phyloP scores from a whole-genome alignment of 441 rosid genomes.

The Croton laevigatus region DNA sequence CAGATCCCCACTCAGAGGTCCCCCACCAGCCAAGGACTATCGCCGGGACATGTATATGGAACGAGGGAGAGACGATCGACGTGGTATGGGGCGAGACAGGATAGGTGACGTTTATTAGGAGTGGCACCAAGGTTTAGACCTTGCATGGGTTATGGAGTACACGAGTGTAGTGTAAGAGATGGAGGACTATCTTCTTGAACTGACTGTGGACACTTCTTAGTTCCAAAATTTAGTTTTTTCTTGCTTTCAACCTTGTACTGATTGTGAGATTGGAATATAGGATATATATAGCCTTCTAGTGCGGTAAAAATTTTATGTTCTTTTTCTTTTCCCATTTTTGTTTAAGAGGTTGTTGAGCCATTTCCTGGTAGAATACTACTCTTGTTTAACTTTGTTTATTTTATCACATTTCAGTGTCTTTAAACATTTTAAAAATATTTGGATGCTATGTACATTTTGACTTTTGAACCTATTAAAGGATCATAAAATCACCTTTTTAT shows the following conservation, averaged over 20 bases:
- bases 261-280: not conserved
- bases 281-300: not conserved
- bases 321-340: not conserved
- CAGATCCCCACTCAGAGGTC: slow-evolving; percentile 69
- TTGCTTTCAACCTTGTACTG: not conserved
- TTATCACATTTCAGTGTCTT: too few relatives aligned
- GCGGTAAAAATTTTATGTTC: not conserved
- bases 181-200: not conserved
- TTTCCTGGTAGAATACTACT: too few relatives aligned
- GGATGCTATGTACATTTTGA: too few relatives aligned
- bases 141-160: slow-evolving; percentile 14
- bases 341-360: not conserved
- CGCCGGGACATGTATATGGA: slow-evolving; percentile 55
- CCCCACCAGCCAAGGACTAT: slow-evolving; percentile 44
- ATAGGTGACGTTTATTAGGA: slow-evolving; percentile 50
- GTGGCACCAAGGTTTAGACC: not conserved
- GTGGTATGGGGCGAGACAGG: slow-evolving; percentile 49
- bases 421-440: too few relatives aligned
- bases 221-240: not conserved
- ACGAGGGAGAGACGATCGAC: slow-evolving; percentile 54
- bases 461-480: too few relatives aligned
- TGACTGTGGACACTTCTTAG: not conserved
- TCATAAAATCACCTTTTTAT: too few relatives aligned
- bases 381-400: too few relatives aligned
- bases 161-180: slow-evolving; percentile 16